Conservation (phyloP, 2,329 filamentous ascomycete species). For the Hawksworthiomyces lignivorus region DNA sequence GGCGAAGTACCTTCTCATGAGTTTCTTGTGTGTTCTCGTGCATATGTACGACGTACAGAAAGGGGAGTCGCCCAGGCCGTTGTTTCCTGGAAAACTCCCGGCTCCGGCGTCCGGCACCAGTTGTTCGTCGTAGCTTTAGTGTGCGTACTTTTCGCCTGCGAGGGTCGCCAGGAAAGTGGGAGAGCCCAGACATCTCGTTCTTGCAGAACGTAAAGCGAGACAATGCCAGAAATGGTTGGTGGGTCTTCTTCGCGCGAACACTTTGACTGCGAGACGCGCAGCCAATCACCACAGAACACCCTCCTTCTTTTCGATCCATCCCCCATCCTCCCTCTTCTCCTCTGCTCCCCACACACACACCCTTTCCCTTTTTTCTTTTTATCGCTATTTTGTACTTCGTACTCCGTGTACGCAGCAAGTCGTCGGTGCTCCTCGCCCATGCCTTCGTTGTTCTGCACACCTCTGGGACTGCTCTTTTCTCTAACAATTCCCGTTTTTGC, state of each 20-base stretch:
- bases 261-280: neutral
- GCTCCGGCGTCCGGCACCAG: too few species aligned
- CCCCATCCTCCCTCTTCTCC: neutral
- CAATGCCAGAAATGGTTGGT: neutral
- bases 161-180: neutral
- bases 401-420: neutral
- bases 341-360: slow-evolving; percentile 6
- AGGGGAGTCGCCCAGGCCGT: too few species aligned
- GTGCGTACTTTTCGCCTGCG: too few species aligned
- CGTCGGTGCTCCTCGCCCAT: too few species aligned
- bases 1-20: too few species aligned
- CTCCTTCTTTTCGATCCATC: slow-evolving; percentile 6
- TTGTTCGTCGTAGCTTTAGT: too few species aligned
- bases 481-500: neutral
- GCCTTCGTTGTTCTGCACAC: too few species aligned
- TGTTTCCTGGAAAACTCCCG: too few species aligned
- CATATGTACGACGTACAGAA: too few species aligned
- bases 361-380: slow-evolving; percentile 1
- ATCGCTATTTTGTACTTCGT: slow-evolving; percentile 7
- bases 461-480: too few species aligned
- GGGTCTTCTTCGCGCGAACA: slow-evolving; percentile 3
- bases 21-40: too few species aligned
- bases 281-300: slow-evolving; percentile 5
- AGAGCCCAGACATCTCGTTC: neutral
- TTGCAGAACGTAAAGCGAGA: neutral